phyloP scores from a whole-genome alignment of 208 protist genomes.

The Porcisia hertigi region DNA sequence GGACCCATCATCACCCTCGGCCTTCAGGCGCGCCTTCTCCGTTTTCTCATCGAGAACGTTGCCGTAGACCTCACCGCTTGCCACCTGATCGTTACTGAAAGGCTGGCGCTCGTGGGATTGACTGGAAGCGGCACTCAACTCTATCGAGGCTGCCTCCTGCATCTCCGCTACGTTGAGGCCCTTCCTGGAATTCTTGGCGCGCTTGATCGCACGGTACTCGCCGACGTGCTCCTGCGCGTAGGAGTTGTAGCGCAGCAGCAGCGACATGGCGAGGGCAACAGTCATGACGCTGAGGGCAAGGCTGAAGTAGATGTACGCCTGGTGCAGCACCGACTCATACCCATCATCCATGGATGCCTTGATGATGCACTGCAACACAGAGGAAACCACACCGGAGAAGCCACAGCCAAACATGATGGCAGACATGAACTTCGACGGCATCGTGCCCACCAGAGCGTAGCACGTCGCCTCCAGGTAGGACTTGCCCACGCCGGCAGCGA shows the following conservation, averaged over 20 bases:
- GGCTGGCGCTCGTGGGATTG: constrained; percentile 13
- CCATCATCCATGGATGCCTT: constrained; percentile 67
- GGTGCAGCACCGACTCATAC: constrained; percentile 41
- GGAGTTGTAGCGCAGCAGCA: constrained; percentile 61
- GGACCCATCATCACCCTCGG: constrained; percentile 7
- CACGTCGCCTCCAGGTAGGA: constrained; percentile 83
- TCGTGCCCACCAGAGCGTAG: constrained; percentile 79
- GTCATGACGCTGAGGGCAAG: constrained; percentile 66
- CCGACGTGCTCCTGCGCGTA: constrained; percentile 72
- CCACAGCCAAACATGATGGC: constrained; percentile 88
- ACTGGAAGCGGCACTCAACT: neutral
- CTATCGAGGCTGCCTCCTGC: neutral
- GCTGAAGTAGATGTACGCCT: constrained; percentile 83
- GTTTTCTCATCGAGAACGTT: constrained; percentile 27
- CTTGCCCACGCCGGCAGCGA: constrained; percentile 65
- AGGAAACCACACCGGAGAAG: constrained; percentile 70
- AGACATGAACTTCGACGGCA: constrained; percentile 85
- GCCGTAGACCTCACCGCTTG: constrained; percentile 22
- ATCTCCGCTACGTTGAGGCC: constrained; percentile 1
- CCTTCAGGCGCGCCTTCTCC: constrained; percentile 23
- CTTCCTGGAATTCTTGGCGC: constrained; percentile 3
- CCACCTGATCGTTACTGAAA: constrained; percentile 2
- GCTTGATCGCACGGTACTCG: constrained; percentile 60
- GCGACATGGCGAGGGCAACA: constrained; percentile 47
- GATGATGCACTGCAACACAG: constrained; percentile 81